Evolutionary conservation across 306 rosid genomes (phyloP).

Genomic region (Vigna nakashimae): DNA sequence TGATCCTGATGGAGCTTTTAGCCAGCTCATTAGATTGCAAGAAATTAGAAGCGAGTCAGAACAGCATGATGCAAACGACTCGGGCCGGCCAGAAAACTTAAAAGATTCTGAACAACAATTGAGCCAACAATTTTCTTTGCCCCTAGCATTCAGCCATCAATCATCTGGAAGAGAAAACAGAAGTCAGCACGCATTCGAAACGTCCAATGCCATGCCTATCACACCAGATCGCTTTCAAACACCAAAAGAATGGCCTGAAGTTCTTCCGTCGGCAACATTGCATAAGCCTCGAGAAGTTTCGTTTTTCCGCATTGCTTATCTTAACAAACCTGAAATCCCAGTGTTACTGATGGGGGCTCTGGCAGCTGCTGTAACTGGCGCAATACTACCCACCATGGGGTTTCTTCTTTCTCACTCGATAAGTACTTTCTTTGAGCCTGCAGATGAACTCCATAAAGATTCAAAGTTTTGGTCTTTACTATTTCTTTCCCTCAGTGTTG

Average conservation of each 20-base stretch:
- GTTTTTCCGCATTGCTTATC: slow-evolving; percentile 60
- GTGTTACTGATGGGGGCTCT: slow-evolving; percentile 58
- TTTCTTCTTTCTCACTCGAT: slow-evolving; percentile 54
- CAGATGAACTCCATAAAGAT: slow-evolving; percentile 61
- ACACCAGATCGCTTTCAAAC: slow-evolving; percentile 38
- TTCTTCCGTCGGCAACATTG: slow-evolving; percentile 38
- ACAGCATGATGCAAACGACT: slow-evolving; percentile 44
- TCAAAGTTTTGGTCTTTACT: slow-evolving; percentile 70
- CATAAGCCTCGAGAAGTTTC: slow-evolving; percentile 51
- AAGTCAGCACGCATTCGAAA: slow-evolving; percentile 54
- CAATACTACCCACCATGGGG: slow-evolving; percentile 58
- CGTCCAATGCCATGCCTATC: slow-evolving; percentile 51
- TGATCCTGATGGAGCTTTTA: slow-evolving; percentile 71
- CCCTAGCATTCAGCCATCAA: too few species aligned
- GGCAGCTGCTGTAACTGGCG: slow-evolving; percentile 64
- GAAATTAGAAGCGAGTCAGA: slow-evolving; percentile 48
- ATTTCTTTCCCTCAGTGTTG: slow-evolving; percentile 54
- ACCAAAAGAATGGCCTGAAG: slow-evolving; percentile 39
- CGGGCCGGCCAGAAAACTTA: slow-evolving; percentile 41
- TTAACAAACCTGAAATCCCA: slow-evolving; percentile 83
- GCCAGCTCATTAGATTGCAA: slow-evolving; percentile 71
- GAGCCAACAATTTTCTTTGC: slow-evolving; percentile 37
- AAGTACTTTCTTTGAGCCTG: slow-evolving; percentile 68
- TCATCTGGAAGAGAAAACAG: slow-evolving; percentile 63
- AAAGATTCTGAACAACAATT: slow-evolving; percentile 51